Evolutionary conservation across 352 stramenopile genomes (phyloP).

Genomic region (Globisporangium takayamanum): DNA sequence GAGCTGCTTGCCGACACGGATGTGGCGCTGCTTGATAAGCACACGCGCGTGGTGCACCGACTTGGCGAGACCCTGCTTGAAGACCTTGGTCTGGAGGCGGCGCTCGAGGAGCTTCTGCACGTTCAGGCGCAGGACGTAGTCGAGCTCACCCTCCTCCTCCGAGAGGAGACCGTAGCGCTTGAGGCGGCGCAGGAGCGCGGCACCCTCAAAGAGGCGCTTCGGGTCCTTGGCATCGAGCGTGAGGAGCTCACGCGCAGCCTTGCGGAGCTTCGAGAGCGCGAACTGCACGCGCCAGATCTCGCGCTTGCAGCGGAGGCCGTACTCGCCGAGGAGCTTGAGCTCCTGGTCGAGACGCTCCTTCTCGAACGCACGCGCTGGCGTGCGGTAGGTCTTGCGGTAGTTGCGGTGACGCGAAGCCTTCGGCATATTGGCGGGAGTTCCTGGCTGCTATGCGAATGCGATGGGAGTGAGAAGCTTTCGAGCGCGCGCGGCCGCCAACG

Average conservation of each 20-base stretch:
- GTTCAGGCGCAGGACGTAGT: conserved; percentile 98
- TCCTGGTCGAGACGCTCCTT: conserved; percentile 99
- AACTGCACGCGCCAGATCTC: conserved; percentile 99
- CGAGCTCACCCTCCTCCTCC: conserved; percentile 97
- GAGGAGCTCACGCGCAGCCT: conserved; percentile 96
- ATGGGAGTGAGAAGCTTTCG: conserved; percentile 40
- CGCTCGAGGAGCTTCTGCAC: conserved; percentile 99
- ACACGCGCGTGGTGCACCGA: conserved; percentile 99
- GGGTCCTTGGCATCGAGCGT: conserved; percentile 98
- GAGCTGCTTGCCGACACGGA: conserved; percentile 98
- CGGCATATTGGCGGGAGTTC: conserved; percentile 72
- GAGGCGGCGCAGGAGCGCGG: conserved; percentile 96
- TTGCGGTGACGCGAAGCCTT: conserved; percentile 86
- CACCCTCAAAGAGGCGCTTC: conserved; percentile 98
- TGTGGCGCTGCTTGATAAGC: conserved; percentile 99
- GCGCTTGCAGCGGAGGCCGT: conserved; percentile 99
- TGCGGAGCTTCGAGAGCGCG: conserved; percentile 98
- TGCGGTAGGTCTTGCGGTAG: conserved; percentile 98
- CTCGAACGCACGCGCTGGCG: conserved; percentile 97
- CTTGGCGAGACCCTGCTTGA: conserved; percentile 99
- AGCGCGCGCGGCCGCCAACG: background rate
- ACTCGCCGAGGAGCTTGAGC: conserved; percentile 98
- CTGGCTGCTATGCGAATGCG: conserved; percentile 63
- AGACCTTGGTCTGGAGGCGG: conserved; percentile 98
- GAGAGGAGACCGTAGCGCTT: conserved; percentile 94